phyloP scores from a whole-genome alignment of 140 eudicot genomes.

The Cichorium intybus region DNA sequence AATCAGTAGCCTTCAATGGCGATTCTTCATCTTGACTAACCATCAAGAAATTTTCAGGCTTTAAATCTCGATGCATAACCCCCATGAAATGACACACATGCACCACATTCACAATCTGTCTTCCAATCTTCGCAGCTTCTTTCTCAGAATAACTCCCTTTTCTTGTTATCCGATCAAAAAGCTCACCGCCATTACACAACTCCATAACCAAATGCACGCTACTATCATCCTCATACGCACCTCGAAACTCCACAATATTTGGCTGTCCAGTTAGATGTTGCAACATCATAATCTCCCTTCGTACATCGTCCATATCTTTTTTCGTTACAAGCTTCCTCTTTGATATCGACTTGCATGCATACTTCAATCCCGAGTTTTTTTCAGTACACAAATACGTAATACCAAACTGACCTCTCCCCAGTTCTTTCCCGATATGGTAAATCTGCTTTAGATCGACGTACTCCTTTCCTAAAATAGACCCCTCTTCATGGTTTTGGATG shows the following conservation, averaged over 20 bases:
- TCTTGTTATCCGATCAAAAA: slow-evolving; percentile 66
- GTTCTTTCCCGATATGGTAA: slow-evolving; percentile 61
- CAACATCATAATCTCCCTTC: slow-evolving; percentile 75
- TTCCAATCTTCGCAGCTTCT: slow-evolving; percentile 72
- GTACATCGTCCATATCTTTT: slow-evolving; percentile 65
- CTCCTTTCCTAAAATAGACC: slow-evolving; percentile 54
- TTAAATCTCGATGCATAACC: slow-evolving; percentile 80
- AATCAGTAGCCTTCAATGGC: slow-evolving; percentile 81
- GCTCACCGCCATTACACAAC: slow-evolving; percentile 83
- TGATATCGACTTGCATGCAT: slow-evolving; percentile 86
- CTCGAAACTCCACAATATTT: slow-evolving; percentile 84
- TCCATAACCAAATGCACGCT: slow-evolving; percentile 82
- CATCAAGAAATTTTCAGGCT: slow-evolving; percentile 94
- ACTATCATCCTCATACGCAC: slow-evolving; percentile 69
- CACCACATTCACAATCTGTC: slow-evolving; percentile 91
- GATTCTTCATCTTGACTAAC: slow-evolving; percentile 58
- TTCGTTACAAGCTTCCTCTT: slow-evolving; percentile 47
- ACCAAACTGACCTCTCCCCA: slow-evolving; percentile 91
- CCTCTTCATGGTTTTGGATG: slow-evolving; percentile 19
- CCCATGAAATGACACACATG: slow-evolving; percentile 97
- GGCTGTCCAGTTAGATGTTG: slow-evolving; percentile 85
- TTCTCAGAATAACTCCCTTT: slow-evolving; percentile 75
- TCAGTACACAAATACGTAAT: slow-evolving; percentile 76
- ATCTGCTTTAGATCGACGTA: slow-evolving; percentile 46
- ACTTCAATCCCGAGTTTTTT: slow-evolving; percentile 42